Evolutionary conservation across 208 protist species (phyloP).

Genomic region (Leishmania martiniquensis): DNA sequence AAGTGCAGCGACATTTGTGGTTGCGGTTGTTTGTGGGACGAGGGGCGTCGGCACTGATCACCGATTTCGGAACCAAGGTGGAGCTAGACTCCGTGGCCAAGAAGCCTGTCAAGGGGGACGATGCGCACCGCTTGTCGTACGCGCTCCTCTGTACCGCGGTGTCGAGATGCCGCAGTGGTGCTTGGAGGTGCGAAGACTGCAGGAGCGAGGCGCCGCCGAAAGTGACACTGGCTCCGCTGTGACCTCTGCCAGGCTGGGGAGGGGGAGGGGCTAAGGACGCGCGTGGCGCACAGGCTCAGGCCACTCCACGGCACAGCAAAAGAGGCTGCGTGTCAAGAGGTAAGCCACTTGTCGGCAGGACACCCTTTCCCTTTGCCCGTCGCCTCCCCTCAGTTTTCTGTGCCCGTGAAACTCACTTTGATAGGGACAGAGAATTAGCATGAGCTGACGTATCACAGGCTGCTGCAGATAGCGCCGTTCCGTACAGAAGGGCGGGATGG

Average conservation of each 20-base stretch:
- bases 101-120: not conserved
- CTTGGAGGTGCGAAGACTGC: not conserved
- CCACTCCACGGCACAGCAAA: too few species aligned
- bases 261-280: not conserved
- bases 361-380: too few species aligned
- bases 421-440: too few species aligned
- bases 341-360: too few species aligned
- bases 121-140: not conserved
- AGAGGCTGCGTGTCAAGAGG: too few species aligned
- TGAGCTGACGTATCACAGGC: too few species aligned
- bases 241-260: not conserved
- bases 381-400: too few species aligned
- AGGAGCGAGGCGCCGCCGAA: not conserved
- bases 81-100: not conserved
- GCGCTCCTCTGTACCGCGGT: not conserved
- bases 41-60: not conserved
- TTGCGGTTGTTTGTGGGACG: too few species aligned
- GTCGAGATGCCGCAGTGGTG: not conserved
- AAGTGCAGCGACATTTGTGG: conserved; percentile 54
- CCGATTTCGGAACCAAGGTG: not conserved
- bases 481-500: too few species aligned
- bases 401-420: too few species aligned
- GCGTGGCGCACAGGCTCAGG: not conserved
- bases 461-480: too few species aligned
- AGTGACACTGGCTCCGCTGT: not conserved